A percentile compares a stretch with the other conserved stretches of the same genome.
phyloP scores from a whole-genome alignment of 306 rosid genomes.

The Trifolium dubium region DNA sequence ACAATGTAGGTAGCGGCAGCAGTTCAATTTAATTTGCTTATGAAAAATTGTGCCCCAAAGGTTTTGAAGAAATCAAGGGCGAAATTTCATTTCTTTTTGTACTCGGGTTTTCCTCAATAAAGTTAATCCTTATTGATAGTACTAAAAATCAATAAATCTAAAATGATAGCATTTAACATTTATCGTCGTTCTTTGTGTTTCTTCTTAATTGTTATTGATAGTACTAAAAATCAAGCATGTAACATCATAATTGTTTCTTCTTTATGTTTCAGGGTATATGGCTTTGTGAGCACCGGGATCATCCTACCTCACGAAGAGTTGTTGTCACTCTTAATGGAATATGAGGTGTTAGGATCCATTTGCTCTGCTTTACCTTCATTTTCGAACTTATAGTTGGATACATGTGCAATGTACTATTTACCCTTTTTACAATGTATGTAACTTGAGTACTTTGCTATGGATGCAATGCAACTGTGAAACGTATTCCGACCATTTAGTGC shows the following conservation, averaged over 20 bases:
- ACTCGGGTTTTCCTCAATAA: not conserved
- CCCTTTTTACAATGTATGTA: slow-evolving; percentile 14
- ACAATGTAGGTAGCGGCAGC: not conserved
- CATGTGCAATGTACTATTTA: not conserved
- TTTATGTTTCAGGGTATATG: slow-evolving; percentile 77
- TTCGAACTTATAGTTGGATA: slow-evolving; percentile 21
- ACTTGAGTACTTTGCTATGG: slow-evolving; percentile 24
- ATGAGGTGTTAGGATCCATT: slow-evolving; percentile 42
- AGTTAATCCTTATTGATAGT: not conserved
- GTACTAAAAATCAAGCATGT: no score
- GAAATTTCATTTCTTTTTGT: not conserved
- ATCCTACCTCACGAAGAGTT: slow-evolving; percentile 65
- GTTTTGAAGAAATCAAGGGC: not conserved
- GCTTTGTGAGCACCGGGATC: slow-evolving; percentile 88
- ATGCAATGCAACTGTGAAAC: slow-evolving; percentile 17
- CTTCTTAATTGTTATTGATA: no score
- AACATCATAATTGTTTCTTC: slow-evolving; percentile 2
- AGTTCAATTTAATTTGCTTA: not conserved
- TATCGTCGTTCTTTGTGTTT: slow-evolving; percentile 3
- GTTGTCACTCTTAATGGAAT: slow-evolving; percentile 80
- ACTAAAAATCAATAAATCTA: not conserved
- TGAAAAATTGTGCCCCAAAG: not conserved
- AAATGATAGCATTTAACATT: slow-evolving; percentile 3
- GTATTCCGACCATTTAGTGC: slow-evolving; percentile 27
- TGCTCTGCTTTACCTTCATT: not conserved